Evolutionary conservation across 2,329 filamentous ascomycete species (phyloP), one percentile per base, ranked within the genome.

Genomic region (Amesomyces nigricolor): DNA sequence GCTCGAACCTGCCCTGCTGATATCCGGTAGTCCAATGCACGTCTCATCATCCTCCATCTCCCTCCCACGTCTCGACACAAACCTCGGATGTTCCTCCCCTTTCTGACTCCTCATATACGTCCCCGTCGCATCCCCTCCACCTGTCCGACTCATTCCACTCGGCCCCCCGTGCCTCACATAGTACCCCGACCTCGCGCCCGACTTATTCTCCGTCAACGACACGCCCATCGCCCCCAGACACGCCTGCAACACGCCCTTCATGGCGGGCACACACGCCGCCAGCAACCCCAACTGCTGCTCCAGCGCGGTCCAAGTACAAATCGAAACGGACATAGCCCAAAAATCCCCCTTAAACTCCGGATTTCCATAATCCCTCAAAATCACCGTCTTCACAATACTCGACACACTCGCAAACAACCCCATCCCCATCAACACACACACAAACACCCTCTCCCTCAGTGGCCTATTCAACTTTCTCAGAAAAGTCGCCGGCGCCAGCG

Each of bases 391-490:
- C 30, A 60, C 48, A 29, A 63, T 57, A 22, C 51, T 56, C n/a
- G 57, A 58, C 1, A 56, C 50, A n/a, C 55, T 58, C 7, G 62
- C 62, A 10, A 63, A 50, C 47, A 63, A 16, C n/a, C 62, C 62
- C 57, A 63, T 61, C n/a, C 58, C 60, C 62, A 63, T 63, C n/a
- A 63, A 39, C 32, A 58, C 53, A 49, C 60, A 63, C 5, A 64
- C 61, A 48, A 64, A 61, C 4, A 63, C 14, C 14, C 62, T 45
- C 54, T 64, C 62, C 13, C 61, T 58, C 17, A 64, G 42, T 26
- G 61, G 61, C 2, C 62, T 58, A 47, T 62, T 61, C n/a, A 64
- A 49, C 32, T 61, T 61, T n/a, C 57, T 47, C 17, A 64, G 45
- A 17, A 64, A 64, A 2, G 58, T 58, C 2, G 57, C 59, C 11